phyloP scores from a whole-genome alignment of 169 alveolate species.

The Plasmodium gonderi region DNA sequence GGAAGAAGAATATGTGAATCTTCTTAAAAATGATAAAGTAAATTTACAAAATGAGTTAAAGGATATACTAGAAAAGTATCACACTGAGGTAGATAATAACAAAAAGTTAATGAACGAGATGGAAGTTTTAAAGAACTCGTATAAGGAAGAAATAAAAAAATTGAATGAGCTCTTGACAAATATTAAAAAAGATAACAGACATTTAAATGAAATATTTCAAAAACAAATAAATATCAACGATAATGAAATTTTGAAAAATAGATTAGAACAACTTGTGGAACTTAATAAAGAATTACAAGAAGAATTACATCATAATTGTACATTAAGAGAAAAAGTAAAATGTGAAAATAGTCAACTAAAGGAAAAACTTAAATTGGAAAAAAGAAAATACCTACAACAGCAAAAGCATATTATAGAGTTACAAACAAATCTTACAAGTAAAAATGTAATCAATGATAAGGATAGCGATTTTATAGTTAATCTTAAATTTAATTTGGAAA shows the following conservation, averaged over 20 bases:
- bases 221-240: neutral
- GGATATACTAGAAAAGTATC: constrained; percentile 10
- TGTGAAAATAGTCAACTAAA: constrained; percentile 13
- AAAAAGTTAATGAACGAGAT: constrained; percentile 19
- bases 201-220: constrained; percentile 20
- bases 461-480: constrained; percentile 1
- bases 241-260: constrained; percentile 9
- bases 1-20: constrained; percentile 35
- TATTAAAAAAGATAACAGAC: constrained; percentile 44
- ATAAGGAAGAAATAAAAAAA: constrained; percentile 12
- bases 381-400: constrained; percentile 25
- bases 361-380: constrained; percentile 13
- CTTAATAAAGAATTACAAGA: constrained; percentile 25
- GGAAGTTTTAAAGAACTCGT: neutral
- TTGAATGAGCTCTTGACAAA: constrained; percentile 19
- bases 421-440: neutral
- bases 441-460: neutral
- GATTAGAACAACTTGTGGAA: constrained; percentile 34
- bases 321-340: constrained; percentile 21
- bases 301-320: neutral
- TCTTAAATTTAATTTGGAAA: constrained; percentile 7
- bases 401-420: constrained; percentile 32
- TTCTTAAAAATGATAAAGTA: constrained; percentile 16
- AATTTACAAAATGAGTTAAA: constrained; percentile 15
- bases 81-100: neutral